Evolutionary conservation across 306 rosid genomes (phyloP), one percentile per base, ranked within the genome.

Genomic region (Morella rubra): DNA sequence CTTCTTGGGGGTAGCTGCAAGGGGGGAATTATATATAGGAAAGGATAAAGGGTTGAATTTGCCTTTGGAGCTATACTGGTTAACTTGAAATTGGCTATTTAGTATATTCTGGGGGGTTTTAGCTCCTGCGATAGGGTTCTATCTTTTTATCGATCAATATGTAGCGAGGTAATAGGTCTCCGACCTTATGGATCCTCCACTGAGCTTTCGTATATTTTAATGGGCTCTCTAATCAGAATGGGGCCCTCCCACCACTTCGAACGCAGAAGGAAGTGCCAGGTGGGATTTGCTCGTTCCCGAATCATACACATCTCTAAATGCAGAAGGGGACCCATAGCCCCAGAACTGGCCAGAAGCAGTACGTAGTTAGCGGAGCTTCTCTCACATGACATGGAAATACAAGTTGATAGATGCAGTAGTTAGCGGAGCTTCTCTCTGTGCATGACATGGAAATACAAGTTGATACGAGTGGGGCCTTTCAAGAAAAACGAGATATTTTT

Each of bases 171-270:
- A 75, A 84, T 79, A 75, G 64, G 78, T 80, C 72, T 79, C 22
- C n/a, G 53, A 74, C 51, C 72, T 76, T 47, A 73, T 86, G 89
- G 90, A 85, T 85, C 41, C 80, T 88, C 93, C 89, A 93, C 92
- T 83, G 1, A 76, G 55, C 40, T 50, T 59, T 68, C 79, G 76
- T 70, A 47, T 73, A 50, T 12, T 64, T 73, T 76, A 80, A 86
- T 86, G 86, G 90, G 77, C 69, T 79, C 80, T 84, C 81, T 45
- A 71, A 80, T 85, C 88, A 72, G 77, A 46, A 72, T 81, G 86
- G 89, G 81, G 42, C 85, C 90, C 67, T 37, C 72, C 84, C 37
- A 32, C 83, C 89, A 81, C 91, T 69, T 76, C 80, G 5, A 40
- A 62, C 83, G 85, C 83, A 41, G 55, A 3, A 80, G 40, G 55